Percentiles rank a stretch among this genome's conserved stretches.
These are phyloP conservation scores for Torulaspora microellipsoides DNA, from an alignment of 805 yeast genomes.

Conservation along the genomic window DNA sequence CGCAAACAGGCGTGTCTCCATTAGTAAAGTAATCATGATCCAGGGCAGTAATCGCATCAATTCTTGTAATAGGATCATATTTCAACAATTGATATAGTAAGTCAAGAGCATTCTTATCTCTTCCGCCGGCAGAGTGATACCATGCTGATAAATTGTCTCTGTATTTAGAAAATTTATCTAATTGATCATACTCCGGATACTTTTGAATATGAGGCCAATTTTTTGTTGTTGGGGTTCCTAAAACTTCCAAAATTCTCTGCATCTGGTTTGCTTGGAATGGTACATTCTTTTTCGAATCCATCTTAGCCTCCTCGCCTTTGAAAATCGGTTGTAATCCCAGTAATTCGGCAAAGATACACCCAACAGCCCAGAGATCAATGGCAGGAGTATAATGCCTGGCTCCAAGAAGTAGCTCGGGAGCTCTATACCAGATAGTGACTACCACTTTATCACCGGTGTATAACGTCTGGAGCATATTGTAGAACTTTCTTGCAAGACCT, in stretches of 20 bases:
- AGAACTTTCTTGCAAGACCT: constrained; percentile 85
- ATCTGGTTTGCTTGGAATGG: constrained; percentile 94
- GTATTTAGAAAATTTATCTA: constrained; percentile 56
- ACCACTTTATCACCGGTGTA: constrained; percentile 94
- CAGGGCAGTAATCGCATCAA: constrained; percentile 74
- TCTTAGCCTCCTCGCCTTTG: constrained; percentile 96
- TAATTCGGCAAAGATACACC: constrained; percentile 89
- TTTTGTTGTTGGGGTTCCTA: constrained; percentile 81
- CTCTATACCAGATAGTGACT: constrained; percentile 95
- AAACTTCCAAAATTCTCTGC: constrained; percentile 83
- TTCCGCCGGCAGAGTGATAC: constrained; percentile 80
- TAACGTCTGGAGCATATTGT: constrained; percentile 78
- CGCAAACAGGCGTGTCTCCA: constrained; percentile 61
- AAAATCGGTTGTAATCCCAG: constrained; percentile 86
- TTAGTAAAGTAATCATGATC: constrained; percentile 66
- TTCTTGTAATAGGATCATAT: constrained; percentile 77
- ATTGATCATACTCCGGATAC: constrained; percentile 77
- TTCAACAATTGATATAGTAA: constrained; percentile 60
- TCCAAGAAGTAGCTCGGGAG: constrained; percentile 87
- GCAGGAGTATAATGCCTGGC: constrained; percentile 91
- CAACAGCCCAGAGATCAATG: constrained; percentile 92
- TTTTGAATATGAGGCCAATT: constrained; percentile 74
- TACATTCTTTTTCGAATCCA: constrained; percentile 87
- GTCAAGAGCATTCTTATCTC: constrained; percentile 62
- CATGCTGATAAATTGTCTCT: constrained; percentile 63